A percentile compares a stretch with the other conserved stretches of the same genome.
phyloP scores from a whole-genome alignment of 176 grass and related monocot species.

The Triticum urartu region DNA sequence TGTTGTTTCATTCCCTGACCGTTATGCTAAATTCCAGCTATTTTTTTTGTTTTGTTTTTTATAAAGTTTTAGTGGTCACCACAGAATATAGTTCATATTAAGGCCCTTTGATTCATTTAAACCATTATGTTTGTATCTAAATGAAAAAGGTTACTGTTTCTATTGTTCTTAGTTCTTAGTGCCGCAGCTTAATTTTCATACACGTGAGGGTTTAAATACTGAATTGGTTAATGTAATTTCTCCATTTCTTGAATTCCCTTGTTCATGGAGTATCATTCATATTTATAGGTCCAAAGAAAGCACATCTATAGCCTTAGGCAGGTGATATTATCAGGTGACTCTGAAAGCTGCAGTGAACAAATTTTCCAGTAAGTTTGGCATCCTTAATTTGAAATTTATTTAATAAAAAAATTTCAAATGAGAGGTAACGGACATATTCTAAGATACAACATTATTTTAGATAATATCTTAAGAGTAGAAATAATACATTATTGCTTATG shows the following conservation, averaged over 20 bases:
- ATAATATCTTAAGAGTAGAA: conserved; percentile 2
- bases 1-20: background rate
- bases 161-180: conserved; percentile 17
- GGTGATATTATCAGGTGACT: conserved; percentile 86
- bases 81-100: background rate
- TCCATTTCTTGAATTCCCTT: conserved; percentile 8
- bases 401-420: conserved; percentile 9
- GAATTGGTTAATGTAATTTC: background rate
- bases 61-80: background rate
- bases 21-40: background rate
- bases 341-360: conserved; percentile 77
- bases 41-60: background rate
- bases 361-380: conserved; percentile 82
- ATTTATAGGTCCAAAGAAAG: conserved; percentile 89
- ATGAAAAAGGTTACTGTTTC: background rate
- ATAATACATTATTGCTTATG: conserved; percentile 12
- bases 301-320: conserved; percentile 98
- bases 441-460: background rate
- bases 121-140: background rate
- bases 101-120: background rate
- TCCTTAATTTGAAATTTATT: conserved; percentile 1
- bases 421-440: conserved; percentile 5
- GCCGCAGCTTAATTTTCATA: background rate
- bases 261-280: conserved; percentile 18
- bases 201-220: background rate